These are phyloP conservation scores for Poa annua DNA, from an alignment of 176 grass and related monocot species.

Conservation along the genomic window DNA sequence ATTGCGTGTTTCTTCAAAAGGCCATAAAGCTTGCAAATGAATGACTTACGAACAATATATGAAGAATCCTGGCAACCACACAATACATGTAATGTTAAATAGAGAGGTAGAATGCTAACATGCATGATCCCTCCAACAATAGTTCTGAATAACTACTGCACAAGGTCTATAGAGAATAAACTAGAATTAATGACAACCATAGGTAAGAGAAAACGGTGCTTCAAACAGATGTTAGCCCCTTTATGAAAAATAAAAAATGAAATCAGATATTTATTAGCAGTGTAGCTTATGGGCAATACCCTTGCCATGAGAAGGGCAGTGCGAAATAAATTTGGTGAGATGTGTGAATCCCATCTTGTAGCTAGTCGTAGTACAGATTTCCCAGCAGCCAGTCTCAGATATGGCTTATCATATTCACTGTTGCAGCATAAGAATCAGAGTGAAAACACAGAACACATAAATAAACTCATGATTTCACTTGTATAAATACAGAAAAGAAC, in stretches of 20 bases:
- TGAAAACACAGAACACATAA: constrained; percentile 25
- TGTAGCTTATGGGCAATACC: constrained; percentile 56
- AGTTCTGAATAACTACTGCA: constrained; percentile 32
- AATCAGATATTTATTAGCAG: constrained; percentile 36
- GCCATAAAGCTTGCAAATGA: constrained; percentile 71
- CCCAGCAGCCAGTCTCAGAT: constrained; percentile 71
- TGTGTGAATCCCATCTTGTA: constrained; percentile 82
- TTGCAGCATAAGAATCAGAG: constrained; percentile 30
- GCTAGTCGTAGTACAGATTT: constrained; percentile 86
- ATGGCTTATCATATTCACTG: constrained; percentile 74
- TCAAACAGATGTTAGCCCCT: constrained; percentile 24
- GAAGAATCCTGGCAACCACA: constrained; percentile 72
- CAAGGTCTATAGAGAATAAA: constrained; percentile 30
- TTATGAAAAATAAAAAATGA: constrained; percentile 34
- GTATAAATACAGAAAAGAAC: constrained; percentile 34
- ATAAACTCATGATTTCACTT: constrained; percentile 42
- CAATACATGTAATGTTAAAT: constrained; percentile 9
- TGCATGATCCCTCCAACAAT: constrained; percentile 2
- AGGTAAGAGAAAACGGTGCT: constrained; percentile 6
- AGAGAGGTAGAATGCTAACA: constrained; percentile 30
- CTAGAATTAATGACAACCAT: neutral
- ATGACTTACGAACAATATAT: constrained; percentile 70
- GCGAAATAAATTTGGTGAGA: constrained; percentile 79
- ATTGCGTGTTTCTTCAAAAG: constrained; percentile 69
- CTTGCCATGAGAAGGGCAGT: constrained; percentile 68